Conservation (phyloP, 805 yeast species). For the Saccharomycodes ludwigii region DNA sequence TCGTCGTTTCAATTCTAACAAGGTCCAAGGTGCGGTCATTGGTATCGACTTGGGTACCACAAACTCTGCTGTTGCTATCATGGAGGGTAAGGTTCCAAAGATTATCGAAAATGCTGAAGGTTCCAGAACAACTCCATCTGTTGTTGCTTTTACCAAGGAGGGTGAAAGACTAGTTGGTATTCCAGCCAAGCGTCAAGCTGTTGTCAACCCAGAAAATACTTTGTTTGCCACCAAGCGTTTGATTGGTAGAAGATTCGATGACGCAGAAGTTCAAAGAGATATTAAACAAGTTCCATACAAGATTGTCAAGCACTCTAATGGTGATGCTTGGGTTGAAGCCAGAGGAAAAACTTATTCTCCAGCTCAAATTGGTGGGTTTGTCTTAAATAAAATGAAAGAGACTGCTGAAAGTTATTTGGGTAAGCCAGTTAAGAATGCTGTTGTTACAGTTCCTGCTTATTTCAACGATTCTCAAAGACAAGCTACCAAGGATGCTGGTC, state of each 20-base stretch:
- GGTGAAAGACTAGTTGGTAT: conserved; percentile 89
- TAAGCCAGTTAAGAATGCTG: conserved; percentile 80
- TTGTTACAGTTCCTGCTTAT: conserved; percentile 80
- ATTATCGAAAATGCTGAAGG: conserved; percentile 79
- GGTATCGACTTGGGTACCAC: conserved; percentile 86
- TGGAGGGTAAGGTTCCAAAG: conserved; percentile 56
- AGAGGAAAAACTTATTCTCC: conserved; percentile 84
- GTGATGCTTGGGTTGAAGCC: conserved; percentile 94
- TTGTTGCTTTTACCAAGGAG: conserved; percentile 86
- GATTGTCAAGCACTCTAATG: conserved; percentile 80
- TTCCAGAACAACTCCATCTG: conserved; percentile 82
- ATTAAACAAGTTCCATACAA: conserved; percentile 79
- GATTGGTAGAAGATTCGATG: conserved; percentile 87
- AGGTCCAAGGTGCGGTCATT: conserved; percentile 37
- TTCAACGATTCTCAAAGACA: conserved; percentile 76
- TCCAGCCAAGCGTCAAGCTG: conserved; percentile 94
- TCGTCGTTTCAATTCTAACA: conserved; percentile 24
- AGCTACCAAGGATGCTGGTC: conserved; percentile 93
- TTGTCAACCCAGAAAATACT: conserved; percentile 88
- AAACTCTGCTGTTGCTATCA: conserved; percentile 76
- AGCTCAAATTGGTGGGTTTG: conserved; percentile 89
- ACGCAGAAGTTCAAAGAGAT: conserved; percentile 83
- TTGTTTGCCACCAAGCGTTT: conserved; percentile 89
- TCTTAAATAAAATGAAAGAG: conserved; percentile 95
- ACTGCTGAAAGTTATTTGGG: conserved; percentile 90